Evolutionary conservation across 2,329 filamentous ascomycete species (phyloP), one percentile per base, ranked within the genome.

Genomic region (Stachybotrys echinatus): DNA sequence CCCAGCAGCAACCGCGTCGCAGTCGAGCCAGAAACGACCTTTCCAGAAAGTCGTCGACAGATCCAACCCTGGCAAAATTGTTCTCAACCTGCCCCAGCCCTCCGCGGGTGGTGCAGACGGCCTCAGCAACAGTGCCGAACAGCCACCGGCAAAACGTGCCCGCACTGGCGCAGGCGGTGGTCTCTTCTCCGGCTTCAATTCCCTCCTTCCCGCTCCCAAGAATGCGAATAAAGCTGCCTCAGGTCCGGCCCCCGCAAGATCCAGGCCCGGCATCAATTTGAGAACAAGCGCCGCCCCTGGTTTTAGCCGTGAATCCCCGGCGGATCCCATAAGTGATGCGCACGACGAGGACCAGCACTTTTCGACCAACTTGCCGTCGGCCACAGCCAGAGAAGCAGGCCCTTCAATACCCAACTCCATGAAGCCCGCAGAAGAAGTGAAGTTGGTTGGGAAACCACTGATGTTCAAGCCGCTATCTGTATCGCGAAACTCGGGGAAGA

Each of bases 391-490:
- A 19, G 60, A 67, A 14, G 63, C 65, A 18, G 69, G 69, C 43
- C 76, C 77, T n/a, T 70, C 74, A 27, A 77, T 80, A 58, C 75
- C 78, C 2, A 73, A 72, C 12, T 77, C 78, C 40, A 76, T 82
- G 59, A 82, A 83, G 60, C 68, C 77, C 22, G 78, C 77, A n/a
- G 74, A 80, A 2, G 81, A 86, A 51, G 78, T 87, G 17, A 86
- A 88, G 68, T 69, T 88, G 14, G 80, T 85, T 2, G 88, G 88
- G 19, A 94, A 92, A 58, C 83, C 90, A 12, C 81, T 92, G 67
- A 88, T 90, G 82, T 96, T 97, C 68, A 88, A 85, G 63, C 92
- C 92, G 4, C 74, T 96, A 37, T 96, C 92, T 1, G 91, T 96
- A 14, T 82, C 85, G 17, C 80, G 89, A 53, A 89, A 87, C 54